A percentile compares a stretch with the other conserved stretches of the same genome.
These are phyloP conservation scores for Anastatica hierochuntica DNA, from an alignment of 345 rosid genomes.

Conservation along the genomic window DNA sequence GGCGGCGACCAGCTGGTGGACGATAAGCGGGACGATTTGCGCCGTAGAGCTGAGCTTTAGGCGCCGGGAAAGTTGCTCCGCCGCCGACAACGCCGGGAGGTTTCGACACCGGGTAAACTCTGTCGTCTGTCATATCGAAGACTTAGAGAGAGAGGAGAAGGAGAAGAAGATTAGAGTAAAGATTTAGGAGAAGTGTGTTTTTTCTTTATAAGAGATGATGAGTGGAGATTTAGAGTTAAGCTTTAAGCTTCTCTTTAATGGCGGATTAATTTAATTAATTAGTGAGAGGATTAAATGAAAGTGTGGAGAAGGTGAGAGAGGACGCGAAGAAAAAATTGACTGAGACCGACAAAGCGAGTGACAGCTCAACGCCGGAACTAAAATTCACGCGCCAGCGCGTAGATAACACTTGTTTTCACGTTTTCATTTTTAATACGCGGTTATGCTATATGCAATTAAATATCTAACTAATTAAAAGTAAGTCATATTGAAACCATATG, in stretches of 20 bases:
- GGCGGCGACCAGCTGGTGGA: slow-evolving; percentile 45
- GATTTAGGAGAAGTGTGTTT: not conserved
- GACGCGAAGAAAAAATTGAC: slow-evolving; percentile 5
- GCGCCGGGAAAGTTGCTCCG: slow-evolving; percentile 41
- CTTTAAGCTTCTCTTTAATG: not conserved
- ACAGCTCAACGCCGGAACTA: slow-evolving; percentile 30
- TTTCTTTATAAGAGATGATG: slow-evolving; percentile 1
- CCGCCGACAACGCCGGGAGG: slow-evolving; percentile 27
- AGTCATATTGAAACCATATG: too few relatives aligned
- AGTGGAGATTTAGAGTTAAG: slow-evolving; percentile 6
- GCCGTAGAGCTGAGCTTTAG: slow-evolving; percentile 60
- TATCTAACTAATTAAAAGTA: too few relatives aligned
- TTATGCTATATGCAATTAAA: too few relatives aligned
- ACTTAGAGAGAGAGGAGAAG: not conserved
- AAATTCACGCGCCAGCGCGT: too few relatives aligned
- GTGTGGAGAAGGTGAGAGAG: not conserved
- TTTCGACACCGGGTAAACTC: slow-evolving; percentile 51
- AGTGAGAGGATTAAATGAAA: too few relatives aligned
- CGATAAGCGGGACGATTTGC: slow-evolving; percentile 71
- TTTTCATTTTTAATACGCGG: too few relatives aligned
- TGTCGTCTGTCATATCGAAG: slow-evolving; percentile 46
- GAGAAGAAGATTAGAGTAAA: not conserved
- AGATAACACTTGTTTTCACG: too few relatives aligned
- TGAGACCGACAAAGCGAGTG: too few relatives aligned
- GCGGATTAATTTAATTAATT: not conserved